These are phyloP conservation scores for Sclerotinia sclerotiorum DNA, from an alignment of 2,329 filamentous ascomycete genomes.

Conservation along the genomic window DNA sequence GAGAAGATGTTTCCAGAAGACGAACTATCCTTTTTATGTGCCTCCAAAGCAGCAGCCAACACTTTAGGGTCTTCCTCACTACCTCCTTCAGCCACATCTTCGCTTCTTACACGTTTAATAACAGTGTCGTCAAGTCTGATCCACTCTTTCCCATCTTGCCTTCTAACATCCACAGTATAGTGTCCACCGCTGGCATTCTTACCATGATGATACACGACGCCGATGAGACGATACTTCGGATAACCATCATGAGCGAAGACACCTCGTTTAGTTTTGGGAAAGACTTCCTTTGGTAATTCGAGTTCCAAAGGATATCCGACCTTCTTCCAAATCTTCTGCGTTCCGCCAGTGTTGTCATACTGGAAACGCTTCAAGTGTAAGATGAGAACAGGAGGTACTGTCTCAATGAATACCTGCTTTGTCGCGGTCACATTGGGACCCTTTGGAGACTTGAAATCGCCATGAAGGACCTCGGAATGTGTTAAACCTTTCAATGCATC, in stretches of 20 bases:
- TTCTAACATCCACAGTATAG: slow-evolving; percentile 94
- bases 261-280: slow-evolving; percentile 71
- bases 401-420: slow-evolving; percentile 94
- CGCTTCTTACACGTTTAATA: slow-evolving; percentile 78
- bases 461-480: slow-evolving; percentile 78
- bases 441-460: slow-evolving; percentile 77
- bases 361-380: slow-evolving; percentile 97
- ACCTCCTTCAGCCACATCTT: slow-evolving; percentile 85
- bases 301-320: slow-evolving; percentile 92
- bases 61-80: slow-evolving; percentile 75
- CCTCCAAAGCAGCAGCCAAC: slow-evolving; percentile 64
- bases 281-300: slow-evolving; percentile 87
- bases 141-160: slow-evolving; percentile 95
- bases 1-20: slow-evolving; percentile 72
- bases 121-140: slow-evolving; percentile 92
- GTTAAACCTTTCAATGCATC: slow-evolving; percentile 87
- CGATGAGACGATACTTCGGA: slow-evolving; percentile 82
- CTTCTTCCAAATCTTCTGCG: slow-evolving; percentile 98
- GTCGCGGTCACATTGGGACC: slow-evolving; percentile 76
- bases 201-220: slow-evolving; percentile 95
- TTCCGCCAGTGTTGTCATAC: slow-evolving; percentile 83
- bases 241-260: slow-evolving; percentile 65
- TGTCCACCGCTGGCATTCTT: slow-evolving; percentile 95
- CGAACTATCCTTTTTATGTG: slow-evolving; percentile 57
- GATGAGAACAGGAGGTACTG: slow-evolving; percentile 85